Percentiles rank a stretch among this genome's conserved stretches.
Evolutionary conservation across 805 yeast species (phyloP).

Genomic region (Yarrowia bubula): DNA sequence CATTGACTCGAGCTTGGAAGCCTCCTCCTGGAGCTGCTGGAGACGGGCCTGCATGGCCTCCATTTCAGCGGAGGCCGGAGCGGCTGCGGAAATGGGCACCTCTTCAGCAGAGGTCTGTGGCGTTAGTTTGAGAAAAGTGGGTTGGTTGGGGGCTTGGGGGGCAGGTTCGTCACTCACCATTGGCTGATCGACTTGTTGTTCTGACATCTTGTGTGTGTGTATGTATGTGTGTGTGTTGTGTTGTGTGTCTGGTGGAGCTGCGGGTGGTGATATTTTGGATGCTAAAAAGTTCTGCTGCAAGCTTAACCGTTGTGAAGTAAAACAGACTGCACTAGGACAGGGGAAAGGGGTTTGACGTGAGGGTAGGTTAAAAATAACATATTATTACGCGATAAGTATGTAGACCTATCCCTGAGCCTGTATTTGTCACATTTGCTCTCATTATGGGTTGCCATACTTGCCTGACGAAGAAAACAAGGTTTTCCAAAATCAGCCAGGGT

Average conservation of each 20-base stretch:
- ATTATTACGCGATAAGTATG: too few relatives aligned
- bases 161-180: conserved; percentile 20
- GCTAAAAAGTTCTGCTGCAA: conserved; percentile 1
- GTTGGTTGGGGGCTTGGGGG: neutral
- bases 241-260: neutral
- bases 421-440: too few relatives aligned
- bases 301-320: neutral
- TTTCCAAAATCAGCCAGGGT: too few relatives aligned
- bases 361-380: too few relatives aligned
- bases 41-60: conserved; percentile 47
- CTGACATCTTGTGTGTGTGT: neutral
- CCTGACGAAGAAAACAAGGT: too few relatives aligned
- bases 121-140: conserved; percentile 25
- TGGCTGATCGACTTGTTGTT: conserved; percentile 19
- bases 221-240: neutral
- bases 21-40: conserved; percentile 61
- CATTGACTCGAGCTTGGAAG: conserved; percentile 57
- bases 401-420: too few relatives aligned
- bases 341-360: too few relatives aligned
- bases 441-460: too few relatives aligned
- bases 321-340: too few relatives aligned
- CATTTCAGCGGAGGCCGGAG: neutral
- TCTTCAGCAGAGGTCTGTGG: conserved; percentile 14
- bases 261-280: conserved; percentile 2
- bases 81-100: neutral